Percentiles rank a stretch among this genome's conserved stretches.
Evolutionary conservation across 1,284 basidiomycete genomes (phyloP).

Genomic region (Irpex lacteus): DNA sequence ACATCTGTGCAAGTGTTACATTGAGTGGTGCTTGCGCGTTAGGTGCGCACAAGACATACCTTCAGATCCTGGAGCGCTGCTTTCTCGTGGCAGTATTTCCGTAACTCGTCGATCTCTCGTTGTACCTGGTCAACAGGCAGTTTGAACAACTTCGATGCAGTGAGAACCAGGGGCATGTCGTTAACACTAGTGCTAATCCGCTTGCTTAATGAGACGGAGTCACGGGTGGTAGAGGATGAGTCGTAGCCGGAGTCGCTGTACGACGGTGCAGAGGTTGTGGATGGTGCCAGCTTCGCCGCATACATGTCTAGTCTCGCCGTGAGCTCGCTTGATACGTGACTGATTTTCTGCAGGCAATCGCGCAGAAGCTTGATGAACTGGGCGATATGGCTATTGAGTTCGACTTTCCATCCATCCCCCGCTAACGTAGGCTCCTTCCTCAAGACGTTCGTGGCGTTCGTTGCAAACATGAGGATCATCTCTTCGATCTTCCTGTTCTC

Average conservation of each 20-base stretch:
- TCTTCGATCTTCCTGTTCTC: conserved; percentile 98
- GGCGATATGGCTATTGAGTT: conserved; percentile 89
- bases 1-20: conserved; percentile 54
- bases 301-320: conserved; percentile 81
- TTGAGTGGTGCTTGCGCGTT: not conserved
- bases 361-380: conserved; percentile 84
- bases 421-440: conserved; percentile 79
- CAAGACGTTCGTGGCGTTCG: conserved; percentile 80
- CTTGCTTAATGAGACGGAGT: conserved; percentile 44
- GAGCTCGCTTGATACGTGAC: conserved; percentile 82
- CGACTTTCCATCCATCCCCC: conserved; percentile 87
- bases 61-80: conserved; percentile 57
- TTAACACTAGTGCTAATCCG: conserved; percentile 45
- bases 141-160: conserved; percentile 76
- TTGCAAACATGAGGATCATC: conserved; percentile 93
- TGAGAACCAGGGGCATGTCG: conserved; percentile 77
- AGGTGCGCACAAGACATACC: conserved; percentile 36
- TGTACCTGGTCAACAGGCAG: conserved; percentile 67
- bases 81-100: conserved; percentile 77
- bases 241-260: conserved; percentile 67
- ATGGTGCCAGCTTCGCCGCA: conserved; percentile 72
- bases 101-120: conserved; percentile 72
- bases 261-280: conserved; percentile 28
- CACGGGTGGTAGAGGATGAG: conserved; percentile 46
- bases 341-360: conserved; percentile 71